Conservation (phyloP, 2,329 filamentous ascomycete genomes). For the Furcasterigmium furcatum region DNA sequence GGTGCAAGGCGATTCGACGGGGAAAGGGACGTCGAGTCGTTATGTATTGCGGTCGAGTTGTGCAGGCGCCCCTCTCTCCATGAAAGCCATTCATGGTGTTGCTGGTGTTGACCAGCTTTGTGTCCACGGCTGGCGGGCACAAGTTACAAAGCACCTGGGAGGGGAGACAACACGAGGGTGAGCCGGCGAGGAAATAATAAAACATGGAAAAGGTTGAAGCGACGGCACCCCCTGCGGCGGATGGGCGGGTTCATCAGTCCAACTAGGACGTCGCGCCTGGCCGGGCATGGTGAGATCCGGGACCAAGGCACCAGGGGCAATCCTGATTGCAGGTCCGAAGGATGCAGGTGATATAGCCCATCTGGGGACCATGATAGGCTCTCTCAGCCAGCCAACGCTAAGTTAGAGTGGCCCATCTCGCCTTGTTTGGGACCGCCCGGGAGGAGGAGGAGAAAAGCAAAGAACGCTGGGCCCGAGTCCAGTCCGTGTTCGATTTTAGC, state of each 20-base stretch:
- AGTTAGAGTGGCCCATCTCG: background rate
- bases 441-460: background rate
- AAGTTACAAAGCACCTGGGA: no score
- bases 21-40: background rate
- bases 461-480: background rate
- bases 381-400: background rate
- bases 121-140: no score
- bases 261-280: background rate
- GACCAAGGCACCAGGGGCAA: background rate
- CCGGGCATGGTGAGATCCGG: background rate
- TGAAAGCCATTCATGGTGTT: background rate
- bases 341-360: background rate
- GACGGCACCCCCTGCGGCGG: background rate
- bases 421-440: background rate
- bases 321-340: background rate
- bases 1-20: background rate
- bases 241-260: background rate
- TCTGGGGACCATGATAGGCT: background rate
- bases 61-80: background rate
- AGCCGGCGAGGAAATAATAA: background rate
- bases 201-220: background rate
- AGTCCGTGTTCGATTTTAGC: background rate
- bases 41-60: background rate
- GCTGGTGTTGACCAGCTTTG: background rate
- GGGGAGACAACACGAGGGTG: background rate